A percentile compares a stretch with the other conserved stretches of the same genome.
Evolutionary conservation across 2,329 filamentous ascomycete genomes (phyloP).

Genomic region (Epichloe festucae): DNA sequence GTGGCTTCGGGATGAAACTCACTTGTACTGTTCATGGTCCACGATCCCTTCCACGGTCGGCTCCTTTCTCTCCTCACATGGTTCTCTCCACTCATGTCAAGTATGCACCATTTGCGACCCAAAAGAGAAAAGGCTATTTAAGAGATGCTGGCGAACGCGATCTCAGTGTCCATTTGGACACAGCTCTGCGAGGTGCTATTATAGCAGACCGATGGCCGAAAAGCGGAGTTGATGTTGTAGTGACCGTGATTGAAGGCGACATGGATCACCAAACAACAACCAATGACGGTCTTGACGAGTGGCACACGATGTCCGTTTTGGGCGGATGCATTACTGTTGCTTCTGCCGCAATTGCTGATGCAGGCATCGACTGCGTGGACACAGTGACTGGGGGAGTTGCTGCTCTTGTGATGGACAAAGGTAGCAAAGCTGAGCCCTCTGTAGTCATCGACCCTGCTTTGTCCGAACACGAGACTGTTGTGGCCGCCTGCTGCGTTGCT

Average conservation of each 20-base stretch:
- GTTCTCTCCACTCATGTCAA: conserved; percentile 90
- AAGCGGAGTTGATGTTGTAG: conserved; percentile 86
- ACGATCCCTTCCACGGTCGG: conserved; percentile 75
- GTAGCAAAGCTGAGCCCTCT: conserved; percentile 21
- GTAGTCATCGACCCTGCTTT: conserved; percentile 72
- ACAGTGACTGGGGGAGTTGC: conserved; percentile 87
- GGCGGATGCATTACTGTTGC: conserved; percentile 88
- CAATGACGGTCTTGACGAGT: conserved; percentile 47
- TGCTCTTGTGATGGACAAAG: conserved; percentile 46
- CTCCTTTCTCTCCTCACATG: conserved; percentile 83
- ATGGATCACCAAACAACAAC: conserved; percentile 50
- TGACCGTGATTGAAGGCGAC: conserved; percentile 88
- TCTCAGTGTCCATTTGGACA: conserved; percentile 80
- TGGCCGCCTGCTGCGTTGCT: conserved; percentile 78
- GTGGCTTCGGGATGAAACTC: conserved; percentile 66
- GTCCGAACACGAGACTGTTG: conserved; percentile 62
- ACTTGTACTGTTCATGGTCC: conserved; percentile 90
- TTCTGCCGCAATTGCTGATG: conserved; percentile 83
- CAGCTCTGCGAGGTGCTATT: conserved; percentile 74
- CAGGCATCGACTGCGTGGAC: conserved; percentile 91
- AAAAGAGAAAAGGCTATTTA: conserved; percentile 70
- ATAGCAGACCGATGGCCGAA: conserved; percentile 98
- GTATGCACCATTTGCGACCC: conserved; percentile 87
- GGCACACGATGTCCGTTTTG: conserved; percentile 85
- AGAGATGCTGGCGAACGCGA: conserved; percentile 80